These are phyloP conservation scores for Coemansia sp. DNA, from an alignment of 192 early-diverging fungal species.

Conservation along the genomic window DNA sequence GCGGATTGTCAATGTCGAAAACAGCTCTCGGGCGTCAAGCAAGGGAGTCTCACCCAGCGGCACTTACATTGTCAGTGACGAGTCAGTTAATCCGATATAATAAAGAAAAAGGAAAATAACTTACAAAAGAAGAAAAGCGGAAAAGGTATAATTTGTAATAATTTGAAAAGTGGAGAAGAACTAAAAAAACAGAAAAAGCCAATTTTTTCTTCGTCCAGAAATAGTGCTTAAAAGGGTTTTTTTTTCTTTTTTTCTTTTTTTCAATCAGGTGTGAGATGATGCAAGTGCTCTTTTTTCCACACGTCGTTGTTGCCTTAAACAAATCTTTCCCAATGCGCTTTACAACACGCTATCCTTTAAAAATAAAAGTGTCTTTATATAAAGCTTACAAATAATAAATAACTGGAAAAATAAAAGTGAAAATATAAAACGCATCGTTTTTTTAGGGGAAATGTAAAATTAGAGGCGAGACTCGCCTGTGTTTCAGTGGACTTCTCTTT, in stretches of 20 bases:
- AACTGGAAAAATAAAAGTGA: too few species aligned
- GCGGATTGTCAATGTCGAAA: neutral
- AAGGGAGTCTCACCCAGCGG: neutral
- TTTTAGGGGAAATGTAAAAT: neutral
- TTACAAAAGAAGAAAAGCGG: constrained; percentile 6
- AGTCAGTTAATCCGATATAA: neutral
- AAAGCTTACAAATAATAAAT: too few species aligned
- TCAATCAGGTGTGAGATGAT: neutral
- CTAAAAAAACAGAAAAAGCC: constrained; percentile 14
- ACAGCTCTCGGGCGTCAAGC: neutral
- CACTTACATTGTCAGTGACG: neutral
- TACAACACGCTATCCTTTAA: neutral
- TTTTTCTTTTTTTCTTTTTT: neutral
- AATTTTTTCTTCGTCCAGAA: neutral
- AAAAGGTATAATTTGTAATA: constrained; percentile 2
- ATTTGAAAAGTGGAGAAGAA: neutral
- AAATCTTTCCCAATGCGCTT: neutral
- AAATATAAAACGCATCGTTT: neutral
- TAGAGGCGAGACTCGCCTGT: too few species aligned
- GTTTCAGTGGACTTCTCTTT: too few species aligned
- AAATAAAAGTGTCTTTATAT: too few species aligned
- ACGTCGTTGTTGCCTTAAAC: neutral
- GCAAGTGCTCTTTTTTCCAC: neutral
- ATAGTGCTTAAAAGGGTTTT: constrained; percentile 5
- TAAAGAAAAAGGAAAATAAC: neutral